Conservation (phyloP, 805 yeast species). For the Yarrowia deformans region DNA sequence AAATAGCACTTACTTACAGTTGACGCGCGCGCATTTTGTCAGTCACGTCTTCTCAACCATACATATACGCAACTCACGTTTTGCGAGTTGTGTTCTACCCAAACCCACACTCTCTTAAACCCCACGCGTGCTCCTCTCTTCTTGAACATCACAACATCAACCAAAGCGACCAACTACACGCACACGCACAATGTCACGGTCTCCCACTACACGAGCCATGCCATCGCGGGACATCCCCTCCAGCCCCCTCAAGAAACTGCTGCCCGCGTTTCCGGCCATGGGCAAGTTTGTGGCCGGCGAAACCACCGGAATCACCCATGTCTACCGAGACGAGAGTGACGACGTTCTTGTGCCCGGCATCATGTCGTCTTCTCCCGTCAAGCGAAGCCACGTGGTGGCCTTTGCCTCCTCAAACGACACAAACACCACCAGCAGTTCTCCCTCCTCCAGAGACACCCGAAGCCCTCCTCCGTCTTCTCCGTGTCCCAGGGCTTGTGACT, state of each 20-base stretch:
- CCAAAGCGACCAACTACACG: background rate
- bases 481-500: background rate
- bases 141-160: background rate
- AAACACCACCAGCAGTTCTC: background rate
- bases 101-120: constrained; percentile 29
- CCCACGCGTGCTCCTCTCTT: background rate
- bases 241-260: constrained; percentile 30
- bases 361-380: constrained; percentile 32
- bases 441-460: no score
- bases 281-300: constrained; percentile 38
- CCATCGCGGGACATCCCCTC: constrained; percentile 4
- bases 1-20: background rate
- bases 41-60: no score
- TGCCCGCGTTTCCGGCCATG: constrained; percentile 38
- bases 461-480: constrained; percentile 34
- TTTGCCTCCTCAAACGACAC: constrained; percentile 3
- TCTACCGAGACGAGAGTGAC: constrained; percentile 22
- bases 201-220: background rate
- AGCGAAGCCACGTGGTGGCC: constrained; percentile 8
- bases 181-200: background rate
- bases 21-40: constrained; percentile 3
- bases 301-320: constrained; percentile 25
- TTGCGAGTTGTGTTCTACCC: background rate
- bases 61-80: background rate
- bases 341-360: constrained; percentile 33